phyloP scores from a whole-genome alignment of 345 rosid genomes.

The Iberis pinnata region DNA sequence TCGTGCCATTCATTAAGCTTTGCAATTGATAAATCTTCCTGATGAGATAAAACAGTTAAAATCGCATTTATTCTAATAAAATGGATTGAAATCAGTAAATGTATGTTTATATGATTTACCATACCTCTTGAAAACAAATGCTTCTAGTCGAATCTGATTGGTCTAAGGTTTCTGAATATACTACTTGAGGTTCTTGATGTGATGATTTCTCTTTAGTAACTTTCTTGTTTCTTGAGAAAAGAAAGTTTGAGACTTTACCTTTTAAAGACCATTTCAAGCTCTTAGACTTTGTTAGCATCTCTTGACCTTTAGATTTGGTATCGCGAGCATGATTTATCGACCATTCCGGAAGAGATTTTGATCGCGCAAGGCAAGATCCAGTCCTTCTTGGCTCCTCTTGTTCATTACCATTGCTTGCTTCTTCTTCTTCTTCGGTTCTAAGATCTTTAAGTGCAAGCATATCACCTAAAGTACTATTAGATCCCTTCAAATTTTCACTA shows the following conservation, averaged over 20 bases:
- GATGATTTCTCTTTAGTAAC: slow-evolving; percentile 33
- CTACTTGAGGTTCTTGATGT: slow-evolving; percentile 26
- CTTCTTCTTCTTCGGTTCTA: slow-evolving; percentile 35
- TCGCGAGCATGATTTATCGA: slow-evolving; percentile 40
- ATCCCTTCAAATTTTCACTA: slow-evolving; percentile 47
- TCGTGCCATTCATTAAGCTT: slow-evolving; percentile 39
- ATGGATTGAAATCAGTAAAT: neutral
- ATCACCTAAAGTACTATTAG: slow-evolving; percentile 77
- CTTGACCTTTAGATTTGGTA: slow-evolving; percentile 28
- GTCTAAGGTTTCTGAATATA: slow-evolving; percentile 22
- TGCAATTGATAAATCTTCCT: slow-evolving; percentile 33
- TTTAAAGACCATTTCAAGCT: slow-evolving; percentile 45
- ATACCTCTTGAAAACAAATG: slow-evolving; percentile 20
- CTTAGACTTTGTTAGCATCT: slow-evolving; percentile 44
- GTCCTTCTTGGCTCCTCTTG: slow-evolving; percentile 38
- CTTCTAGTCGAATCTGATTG: slow-evolving; percentile 21
- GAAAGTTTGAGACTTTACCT: slow-evolving; percentile 54
- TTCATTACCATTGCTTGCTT: slow-evolving; percentile 34
- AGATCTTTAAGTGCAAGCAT: slow-evolving; percentile 87
- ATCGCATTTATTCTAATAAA: neutral
- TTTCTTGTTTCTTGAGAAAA: slow-evolving; percentile 53
- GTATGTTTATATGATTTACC: neutral
- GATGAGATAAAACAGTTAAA: slow-evolving; percentile 7
- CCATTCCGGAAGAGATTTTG: slow-evolving; percentile 73
- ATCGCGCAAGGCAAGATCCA: slow-evolving; percentile 57